A percentile compares a stretch with the other conserved stretches of the same genome.
phyloP scores from a whole-genome alignment of 169 alveolate species.

The Eimeria sp. region DNA sequence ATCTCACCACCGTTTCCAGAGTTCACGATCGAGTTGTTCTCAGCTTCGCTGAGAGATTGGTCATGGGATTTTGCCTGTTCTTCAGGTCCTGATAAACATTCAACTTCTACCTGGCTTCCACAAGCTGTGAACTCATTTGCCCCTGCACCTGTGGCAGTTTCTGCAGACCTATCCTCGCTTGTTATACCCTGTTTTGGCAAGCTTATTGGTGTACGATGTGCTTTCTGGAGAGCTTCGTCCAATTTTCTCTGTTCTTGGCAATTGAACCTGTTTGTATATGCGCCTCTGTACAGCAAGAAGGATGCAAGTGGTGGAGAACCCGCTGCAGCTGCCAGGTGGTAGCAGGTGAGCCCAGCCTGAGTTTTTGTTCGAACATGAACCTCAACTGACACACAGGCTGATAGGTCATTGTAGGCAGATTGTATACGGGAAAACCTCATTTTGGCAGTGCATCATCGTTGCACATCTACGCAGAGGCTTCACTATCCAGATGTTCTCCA shows the following conservation, averaged over 20 bases:
- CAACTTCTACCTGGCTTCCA: not conserved
- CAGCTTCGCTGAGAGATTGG: not conserved
- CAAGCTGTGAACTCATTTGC: not conserved
- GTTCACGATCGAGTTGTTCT: not conserved
- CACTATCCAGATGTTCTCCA: too few species aligned
- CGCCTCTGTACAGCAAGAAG: conserved; percentile 75
- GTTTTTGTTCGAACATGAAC: not conserved
- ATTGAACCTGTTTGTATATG: conserved; percentile 75
- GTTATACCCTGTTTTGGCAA: not conserved
- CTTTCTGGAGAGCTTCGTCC: not conserved
- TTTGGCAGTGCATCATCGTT: not conserved
- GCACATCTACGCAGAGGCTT: not conserved
- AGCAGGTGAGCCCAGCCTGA: conserved; percentile 78
- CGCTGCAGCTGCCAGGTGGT: conserved; percentile 82
- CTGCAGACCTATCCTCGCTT: not conserved
- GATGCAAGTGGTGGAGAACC: conserved; percentile 74
- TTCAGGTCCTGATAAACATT: not conserved
- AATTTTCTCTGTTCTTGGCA: conserved; percentile 18
- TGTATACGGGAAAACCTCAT: not conserved
- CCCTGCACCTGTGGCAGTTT: not conserved
- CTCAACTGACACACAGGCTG: not conserved
- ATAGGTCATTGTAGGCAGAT: not conserved
- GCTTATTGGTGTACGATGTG: not conserved
- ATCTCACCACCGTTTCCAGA: not conserved
- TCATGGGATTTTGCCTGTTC: not conserved